phyloP scores from a whole-genome alignment of 305 asterid genomes.

The Petunia hybrid region DNA sequence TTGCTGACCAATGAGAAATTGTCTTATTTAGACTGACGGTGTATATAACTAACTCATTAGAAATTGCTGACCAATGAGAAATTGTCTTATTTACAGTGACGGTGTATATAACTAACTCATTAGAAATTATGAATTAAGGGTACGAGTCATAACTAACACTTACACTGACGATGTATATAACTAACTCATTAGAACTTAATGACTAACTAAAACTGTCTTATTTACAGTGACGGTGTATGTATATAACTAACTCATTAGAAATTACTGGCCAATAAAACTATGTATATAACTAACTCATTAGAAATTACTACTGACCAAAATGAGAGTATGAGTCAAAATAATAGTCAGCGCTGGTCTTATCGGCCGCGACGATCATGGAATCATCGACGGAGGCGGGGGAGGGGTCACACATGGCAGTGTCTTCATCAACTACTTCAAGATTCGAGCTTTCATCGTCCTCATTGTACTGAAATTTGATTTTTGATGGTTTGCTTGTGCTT shows the following conservation, averaged over 20 bases:
- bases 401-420: constrained; percentile 66
- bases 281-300: background rate
- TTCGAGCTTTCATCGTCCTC: constrained; percentile 72
- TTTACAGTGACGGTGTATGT: too few relatives aligned
- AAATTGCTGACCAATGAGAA: too few relatives aligned
- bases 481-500: constrained; percentile 40
- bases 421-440: constrained; percentile 63
- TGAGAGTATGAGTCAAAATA: constrained; percentile 98
- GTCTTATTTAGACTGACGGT: too few relatives aligned
- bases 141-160: constrained; percentile 68
- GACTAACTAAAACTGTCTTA: too few relatives aligned
- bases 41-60: too few relatives aligned
- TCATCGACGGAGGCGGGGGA: constrained; percentile 34
- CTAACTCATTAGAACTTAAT: too few relatives aligned
- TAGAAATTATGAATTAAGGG: constrained; percentile 57
- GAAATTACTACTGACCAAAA: constrained; percentile 59
- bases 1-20: too few relatives aligned
- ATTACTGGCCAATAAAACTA: background rate
- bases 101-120: background rate
- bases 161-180: too few relatives aligned
- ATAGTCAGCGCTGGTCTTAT: constrained; percentile 95
- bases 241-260: background rate
- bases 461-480: constrained; percentile 63
- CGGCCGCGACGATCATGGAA: constrained; percentile 47
- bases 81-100: too few relatives aligned